Conservation (phyloP, 1,139 yeast genomes). For the Pneumocystis wakefieldiae region DNA sequence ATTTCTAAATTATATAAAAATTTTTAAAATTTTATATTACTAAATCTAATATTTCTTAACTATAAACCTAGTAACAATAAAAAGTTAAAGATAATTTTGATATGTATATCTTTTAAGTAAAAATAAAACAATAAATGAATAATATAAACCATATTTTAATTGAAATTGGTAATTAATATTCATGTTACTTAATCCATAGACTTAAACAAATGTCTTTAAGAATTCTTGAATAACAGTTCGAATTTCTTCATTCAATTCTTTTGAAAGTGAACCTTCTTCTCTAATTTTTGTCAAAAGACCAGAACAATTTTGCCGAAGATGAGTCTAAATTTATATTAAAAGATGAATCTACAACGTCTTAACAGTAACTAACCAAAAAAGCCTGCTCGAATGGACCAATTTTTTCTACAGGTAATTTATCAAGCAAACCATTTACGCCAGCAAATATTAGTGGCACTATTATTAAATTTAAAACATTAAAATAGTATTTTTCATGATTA, state of each 20-base stretch:
- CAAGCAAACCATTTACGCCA: slow-evolving; percentile 99
- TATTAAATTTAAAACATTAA: not conserved
- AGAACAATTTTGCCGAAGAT: not conserved
- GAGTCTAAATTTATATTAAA: not conserved
- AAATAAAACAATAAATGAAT: not conserved
- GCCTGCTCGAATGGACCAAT: slow-evolving; percentile 84
- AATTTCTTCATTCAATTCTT: not conserved
- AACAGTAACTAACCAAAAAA: slow-evolving; percentile 43
- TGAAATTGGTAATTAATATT: not conserved
- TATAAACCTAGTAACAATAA: not conserved
- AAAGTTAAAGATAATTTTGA: not conserved
- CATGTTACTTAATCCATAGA: not conserved
- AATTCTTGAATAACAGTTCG: not conserved
- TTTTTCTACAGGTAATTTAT: slow-evolving; percentile 68
- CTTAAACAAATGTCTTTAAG: not conserved
- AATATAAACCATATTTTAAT: not conserved
- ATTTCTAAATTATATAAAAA: not conserved
- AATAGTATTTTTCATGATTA: not conserved
- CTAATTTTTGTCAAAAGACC: not conserved
- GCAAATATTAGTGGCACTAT: slow-evolving; percentile 98
- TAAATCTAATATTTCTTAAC: not conserved
- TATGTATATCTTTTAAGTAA: not conserved
- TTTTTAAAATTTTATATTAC: not conserved
- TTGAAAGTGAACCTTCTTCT: not conserved
- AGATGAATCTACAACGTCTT: slow-evolving; percentile 13